These are phyloP conservation scores for Mycena rebaudengoi DNA, from an alignment of 768 basidiomycete genomes.

Conservation along the genomic window DNA sequence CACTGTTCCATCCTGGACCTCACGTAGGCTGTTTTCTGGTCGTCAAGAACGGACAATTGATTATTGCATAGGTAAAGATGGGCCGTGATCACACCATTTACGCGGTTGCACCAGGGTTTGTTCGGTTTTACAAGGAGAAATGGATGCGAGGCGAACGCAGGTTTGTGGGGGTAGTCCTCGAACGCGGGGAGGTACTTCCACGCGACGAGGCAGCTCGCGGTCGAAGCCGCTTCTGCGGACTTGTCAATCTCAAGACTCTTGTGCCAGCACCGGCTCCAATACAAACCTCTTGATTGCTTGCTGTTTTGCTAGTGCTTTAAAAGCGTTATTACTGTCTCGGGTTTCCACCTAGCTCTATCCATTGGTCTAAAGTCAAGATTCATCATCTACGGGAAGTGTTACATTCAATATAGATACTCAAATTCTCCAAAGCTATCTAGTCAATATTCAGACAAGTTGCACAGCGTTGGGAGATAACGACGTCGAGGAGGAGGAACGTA, in stretches of 20 bases:
- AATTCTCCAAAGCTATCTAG: no score
- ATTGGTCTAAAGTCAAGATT: no score
- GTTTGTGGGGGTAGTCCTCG: conserved; percentile 85
- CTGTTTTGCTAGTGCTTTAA: background rate
- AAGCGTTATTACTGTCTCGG: no score
- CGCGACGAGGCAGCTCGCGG: conserved; percentile 78
- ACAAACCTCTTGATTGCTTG: conserved; percentile 19
- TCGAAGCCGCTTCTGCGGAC: conserved; percentile 85
- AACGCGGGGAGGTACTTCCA: conserved; percentile 86
- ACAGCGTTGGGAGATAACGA: no score
- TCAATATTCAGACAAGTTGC: no score
- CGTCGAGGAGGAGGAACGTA: no score
- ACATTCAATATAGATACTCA: no score
- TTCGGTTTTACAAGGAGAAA: conserved; percentile 91
- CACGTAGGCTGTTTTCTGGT: conserved; percentile 63
- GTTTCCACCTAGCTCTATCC: no score
- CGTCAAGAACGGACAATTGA: no score
- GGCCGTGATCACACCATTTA: conserved; percentile 96
- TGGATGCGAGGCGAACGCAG: conserved; percentile 77
- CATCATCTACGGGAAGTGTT: no score
- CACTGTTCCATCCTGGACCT: conserved; percentile 92
- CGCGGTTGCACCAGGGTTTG: conserved; percentile 88
- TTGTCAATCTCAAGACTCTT: conserved; percentile 66
- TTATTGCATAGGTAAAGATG: conserved; percentile 85
- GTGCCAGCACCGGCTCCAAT: conserved; percentile 4